A percentile compares a stretch with the other conserved stretches of the same genome.
Evolutionary conservation across 768 basidiomycete species (phyloP).

Genomic region (Mycena filopes): DNA sequence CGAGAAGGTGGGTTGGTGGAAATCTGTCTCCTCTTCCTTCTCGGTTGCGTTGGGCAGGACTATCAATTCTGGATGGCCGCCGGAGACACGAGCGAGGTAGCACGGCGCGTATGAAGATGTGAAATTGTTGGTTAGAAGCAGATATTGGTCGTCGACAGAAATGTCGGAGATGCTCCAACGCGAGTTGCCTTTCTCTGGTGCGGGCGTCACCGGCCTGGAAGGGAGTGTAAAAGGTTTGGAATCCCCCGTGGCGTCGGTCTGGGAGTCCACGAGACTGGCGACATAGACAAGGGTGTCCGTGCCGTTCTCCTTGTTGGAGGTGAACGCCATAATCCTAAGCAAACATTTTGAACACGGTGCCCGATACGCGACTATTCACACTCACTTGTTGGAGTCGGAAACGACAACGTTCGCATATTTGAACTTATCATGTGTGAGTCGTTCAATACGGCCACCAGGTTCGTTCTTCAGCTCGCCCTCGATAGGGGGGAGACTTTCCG

Average conservation of each 20-base stretch:
- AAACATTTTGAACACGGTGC: too few relatives aligned
- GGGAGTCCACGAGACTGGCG: conserved; percentile 43
- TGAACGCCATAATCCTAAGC: conserved; percentile 48
- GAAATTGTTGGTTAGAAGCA: conserved; percentile 44
- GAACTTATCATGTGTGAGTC: conserved; percentile 51
- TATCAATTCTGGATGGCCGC: conserved; percentile 41
- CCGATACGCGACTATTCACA: too few relatives aligned
- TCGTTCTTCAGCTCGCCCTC: conserved; percentile 50
- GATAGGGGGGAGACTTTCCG: conserved; percentile 43
- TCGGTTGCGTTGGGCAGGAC: conserved; percentile 48
- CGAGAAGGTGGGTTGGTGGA: conserved; percentile 41
- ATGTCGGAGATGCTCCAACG: conserved; percentile 45
- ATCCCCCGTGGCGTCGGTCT: conserved; percentile 42
- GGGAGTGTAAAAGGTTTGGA: conserved; percentile 44
- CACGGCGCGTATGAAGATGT: conserved; percentile 42
- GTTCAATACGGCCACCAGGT: conserved; percentile 54
- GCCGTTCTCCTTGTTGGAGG: conserved; percentile 54
- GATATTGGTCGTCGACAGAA: conserved; percentile 51
- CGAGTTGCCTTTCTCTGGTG: conserved; percentile 42
- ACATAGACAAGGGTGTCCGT: conserved; percentile 51
- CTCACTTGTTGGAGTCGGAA: conserved; percentile 51
- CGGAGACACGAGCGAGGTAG: conserved; percentile 48
- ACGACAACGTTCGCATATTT: conserved; percentile 42
- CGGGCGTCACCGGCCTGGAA: conserved; percentile 47
- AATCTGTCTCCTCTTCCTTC: conserved; percentile 39